Percentiles rank a stretch among this genome's conserved stretches.
These are phyloP conservation scores for Stephania yunnanensis DNA, from an alignment of 164 flowering plant species.

Conservation along the genomic window DNA sequence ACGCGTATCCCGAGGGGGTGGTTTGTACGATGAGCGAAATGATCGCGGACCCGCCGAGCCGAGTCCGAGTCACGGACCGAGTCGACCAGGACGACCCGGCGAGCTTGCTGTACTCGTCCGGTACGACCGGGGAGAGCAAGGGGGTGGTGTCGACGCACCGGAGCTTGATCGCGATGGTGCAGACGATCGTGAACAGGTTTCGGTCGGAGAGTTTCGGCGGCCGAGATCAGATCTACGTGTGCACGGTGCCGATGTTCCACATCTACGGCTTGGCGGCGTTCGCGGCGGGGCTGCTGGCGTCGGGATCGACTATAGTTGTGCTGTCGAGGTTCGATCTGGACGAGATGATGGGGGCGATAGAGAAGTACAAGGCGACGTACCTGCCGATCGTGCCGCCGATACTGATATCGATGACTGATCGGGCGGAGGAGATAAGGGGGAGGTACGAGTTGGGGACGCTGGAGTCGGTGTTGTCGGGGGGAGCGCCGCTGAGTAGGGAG, in stretches of 20 bases:
- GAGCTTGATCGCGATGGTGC: conserved; percentile 61
- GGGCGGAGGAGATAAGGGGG: conserved; percentile 27
- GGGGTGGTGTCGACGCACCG: conserved; percentile 70
- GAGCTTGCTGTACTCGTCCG: conserved; percentile 70
- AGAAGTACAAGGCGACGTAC: conserved; percentile 23
- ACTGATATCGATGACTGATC: conserved; percentile 33
- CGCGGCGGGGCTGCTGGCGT: conserved; percentile 29
- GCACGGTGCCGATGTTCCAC: conserved; percentile 86
- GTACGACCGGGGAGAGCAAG: conserved; percentile 81
- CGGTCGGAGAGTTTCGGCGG: conserved; percentile 11
- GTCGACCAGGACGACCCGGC: conserved; percentile 69
- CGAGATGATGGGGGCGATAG: conserved; percentile 30
- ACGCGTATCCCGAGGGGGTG: conserved; percentile 17
- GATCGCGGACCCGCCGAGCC: conserved; percentile 38
- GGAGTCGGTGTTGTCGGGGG: conserved; percentile 49
- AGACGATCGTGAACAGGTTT: conserved; percentile 32
- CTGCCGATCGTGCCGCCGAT: conserved; percentile 42
- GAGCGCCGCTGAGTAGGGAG: conserved; percentile 82
- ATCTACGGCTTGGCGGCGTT: conserved; percentile 64
- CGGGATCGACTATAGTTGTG: conserved; percentile 35
- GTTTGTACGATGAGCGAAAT: conserved; percentile 26
- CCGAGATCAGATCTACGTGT: conserved; percentile 35
- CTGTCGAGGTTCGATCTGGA: conserved; percentile 32
- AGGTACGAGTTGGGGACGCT: conserved; percentile 54
- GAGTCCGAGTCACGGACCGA: conserved; percentile 36